Evolutionary conservation across 2,329 filamentous ascomycete genomes (phyloP).

Genomic region (Epichloe sibirici): DNA sequence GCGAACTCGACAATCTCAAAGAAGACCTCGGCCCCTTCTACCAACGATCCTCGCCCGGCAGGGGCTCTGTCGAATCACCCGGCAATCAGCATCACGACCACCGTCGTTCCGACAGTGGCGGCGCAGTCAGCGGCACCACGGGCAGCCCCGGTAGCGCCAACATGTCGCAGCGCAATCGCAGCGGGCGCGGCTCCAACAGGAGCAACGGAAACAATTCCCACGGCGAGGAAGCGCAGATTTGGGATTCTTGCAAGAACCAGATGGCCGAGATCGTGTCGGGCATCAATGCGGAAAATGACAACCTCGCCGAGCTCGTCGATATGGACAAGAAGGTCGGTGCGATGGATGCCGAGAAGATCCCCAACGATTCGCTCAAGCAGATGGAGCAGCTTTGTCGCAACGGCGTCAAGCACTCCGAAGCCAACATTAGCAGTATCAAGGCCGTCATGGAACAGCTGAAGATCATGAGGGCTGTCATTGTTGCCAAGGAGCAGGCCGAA

Average conservation of each 20-base stretch:
- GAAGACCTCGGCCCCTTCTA: slow-evolving; percentile 24
- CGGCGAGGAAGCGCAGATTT: slow-evolving; percentile 32
- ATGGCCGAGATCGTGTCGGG: slow-evolving; percentile 26
- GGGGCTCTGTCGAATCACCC: neutral
- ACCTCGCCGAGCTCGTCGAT: slow-evolving; percentile 24
- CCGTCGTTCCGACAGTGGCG: slow-evolving; percentile 7
- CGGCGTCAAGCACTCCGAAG: slow-evolving; percentile 29
- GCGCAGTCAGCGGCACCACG: neutral
- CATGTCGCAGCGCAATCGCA: slow-evolving; percentile 34
- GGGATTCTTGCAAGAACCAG: slow-evolving; percentile 28
- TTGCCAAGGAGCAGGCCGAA: slow-evolving; percentile 31
- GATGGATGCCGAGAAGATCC: slow-evolving; percentile 25
- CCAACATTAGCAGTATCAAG: slow-evolving; percentile 24
- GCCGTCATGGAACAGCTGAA: slow-evolving; percentile 29
- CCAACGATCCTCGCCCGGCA: slow-evolving; percentile 14
- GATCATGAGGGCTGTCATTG: slow-evolving; percentile 29
- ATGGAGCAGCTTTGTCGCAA: slow-evolving; percentile 32
- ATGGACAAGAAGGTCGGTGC: slow-evolving; percentile 29
- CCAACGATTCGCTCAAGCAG: slow-evolving; percentile 25
- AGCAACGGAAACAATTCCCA: slow-evolving; percentile 28
- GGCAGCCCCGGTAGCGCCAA: slow-evolving; percentile 4
- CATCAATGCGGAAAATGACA: slow-evolving; percentile 31
- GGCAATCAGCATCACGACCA: slow-evolving; percentile 8
- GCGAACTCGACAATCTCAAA: slow-evolving; percentile 21
- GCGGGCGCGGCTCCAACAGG: slow-evolving; percentile 30